Conservation (phyloP, 177 flowering plant species). For the Vitis hybrid region DNA sequence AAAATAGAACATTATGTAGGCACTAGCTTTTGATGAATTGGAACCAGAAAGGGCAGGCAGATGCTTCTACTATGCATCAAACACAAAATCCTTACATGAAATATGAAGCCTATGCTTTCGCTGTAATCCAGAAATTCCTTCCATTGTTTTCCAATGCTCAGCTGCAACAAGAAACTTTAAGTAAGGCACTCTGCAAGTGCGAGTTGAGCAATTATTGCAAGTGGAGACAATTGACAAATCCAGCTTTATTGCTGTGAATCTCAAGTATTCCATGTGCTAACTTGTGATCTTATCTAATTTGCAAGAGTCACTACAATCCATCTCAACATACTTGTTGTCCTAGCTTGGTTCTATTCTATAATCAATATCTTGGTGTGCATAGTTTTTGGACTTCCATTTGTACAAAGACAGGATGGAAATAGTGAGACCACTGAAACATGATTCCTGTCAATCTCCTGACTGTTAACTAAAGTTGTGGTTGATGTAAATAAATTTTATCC, state of each 20-base stretch:
- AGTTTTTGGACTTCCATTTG: too few species aligned
- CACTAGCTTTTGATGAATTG: not conserved
- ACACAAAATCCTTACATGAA: conserved; percentile 57
- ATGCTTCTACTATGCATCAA: not conserved
- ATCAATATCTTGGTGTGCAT: too few species aligned
- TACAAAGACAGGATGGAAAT: too few species aligned
- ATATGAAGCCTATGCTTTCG: conserved; percentile 71
- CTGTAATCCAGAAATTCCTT: conserved; percentile 84
- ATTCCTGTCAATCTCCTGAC: too few species aligned
- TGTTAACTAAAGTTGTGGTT: not conserved
- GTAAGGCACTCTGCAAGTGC: not conserved
- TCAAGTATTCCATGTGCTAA: too few species aligned
- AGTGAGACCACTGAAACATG: too few species aligned
- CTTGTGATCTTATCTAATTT: too few species aligned
- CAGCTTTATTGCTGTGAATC: not conserved
- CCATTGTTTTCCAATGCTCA: conserved; percentile 92
- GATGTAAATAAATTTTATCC: not conserved
- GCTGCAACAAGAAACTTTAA: conserved; percentile 31
- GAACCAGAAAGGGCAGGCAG: not conserved
- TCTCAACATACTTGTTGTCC: too few species aligned
- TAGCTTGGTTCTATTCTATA: too few species aligned
- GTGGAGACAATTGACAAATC: not conserved
- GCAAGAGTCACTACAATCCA: too few species aligned
- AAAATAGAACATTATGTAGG: not conserved
- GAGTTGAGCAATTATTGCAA: not conserved